Conservation (phyloP, 179 eudicot genomes). For the Silene vulgaris region DNA sequence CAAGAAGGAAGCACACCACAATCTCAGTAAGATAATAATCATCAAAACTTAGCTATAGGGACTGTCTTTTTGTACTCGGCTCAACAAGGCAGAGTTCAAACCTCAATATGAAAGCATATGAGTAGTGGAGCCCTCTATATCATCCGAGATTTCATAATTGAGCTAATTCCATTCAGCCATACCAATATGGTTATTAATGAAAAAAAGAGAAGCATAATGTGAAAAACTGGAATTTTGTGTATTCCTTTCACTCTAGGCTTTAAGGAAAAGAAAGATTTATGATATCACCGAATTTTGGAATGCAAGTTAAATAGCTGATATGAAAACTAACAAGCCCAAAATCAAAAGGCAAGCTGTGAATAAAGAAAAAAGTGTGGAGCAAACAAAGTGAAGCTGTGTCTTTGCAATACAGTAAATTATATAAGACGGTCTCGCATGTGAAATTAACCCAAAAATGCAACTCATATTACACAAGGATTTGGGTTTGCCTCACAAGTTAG, state of each 20-base stretch:
- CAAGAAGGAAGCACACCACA: not conserved
- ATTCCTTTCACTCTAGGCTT: not conserved
- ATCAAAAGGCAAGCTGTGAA: not conserved
- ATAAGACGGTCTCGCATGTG: not conserved
- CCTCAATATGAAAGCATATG: not conserved
- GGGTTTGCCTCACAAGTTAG: not conserved
- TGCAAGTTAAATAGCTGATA: not conserved
- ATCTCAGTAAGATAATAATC: not conserved
- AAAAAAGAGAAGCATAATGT: not conserved
- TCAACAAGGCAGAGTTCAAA: not conserved
- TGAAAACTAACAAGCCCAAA: not conserved
- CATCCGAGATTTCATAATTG: not conserved
- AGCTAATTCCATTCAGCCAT: not conserved
- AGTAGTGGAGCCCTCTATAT: not conserved
- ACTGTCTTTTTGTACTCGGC: not conserved
- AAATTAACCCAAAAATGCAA: no score
- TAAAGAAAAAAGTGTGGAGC: not conserved
- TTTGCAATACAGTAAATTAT: not conserved
- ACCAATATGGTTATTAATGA: not conserved
- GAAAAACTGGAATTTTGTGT: not conserved
- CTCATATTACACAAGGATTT: not conserved
- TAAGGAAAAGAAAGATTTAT: not conserved
- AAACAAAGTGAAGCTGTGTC: not conserved
- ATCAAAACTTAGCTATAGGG: not conserved
- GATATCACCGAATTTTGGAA: not conserved